Percentiles rank a stretch among this genome's conserved stretches.
Conservation (phyloP, 2,329 filamentous ascomycete species). For the Emergomyces pasteurianus region DNA sequence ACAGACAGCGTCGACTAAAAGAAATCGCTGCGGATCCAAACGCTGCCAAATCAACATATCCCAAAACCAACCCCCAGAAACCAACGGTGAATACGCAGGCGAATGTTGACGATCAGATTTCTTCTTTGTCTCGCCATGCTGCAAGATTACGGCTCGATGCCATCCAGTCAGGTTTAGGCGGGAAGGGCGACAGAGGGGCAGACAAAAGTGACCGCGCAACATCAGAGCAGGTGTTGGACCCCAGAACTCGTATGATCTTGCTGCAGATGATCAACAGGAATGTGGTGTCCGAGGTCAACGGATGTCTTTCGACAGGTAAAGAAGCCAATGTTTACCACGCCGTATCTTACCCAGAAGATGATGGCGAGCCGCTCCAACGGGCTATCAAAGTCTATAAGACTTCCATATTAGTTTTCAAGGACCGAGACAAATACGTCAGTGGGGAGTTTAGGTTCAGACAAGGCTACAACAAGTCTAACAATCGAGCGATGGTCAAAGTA, state of each 20-base stretch:
- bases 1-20: slow-evolving; percentile 63
- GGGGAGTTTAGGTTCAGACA: slow-evolving; percentile 86
- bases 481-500: slow-evolving; percentile 91
- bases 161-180: slow-evolving; percentile 40
- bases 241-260: slow-evolving; percentile 86
- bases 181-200: slow-evolving; percentile 33
- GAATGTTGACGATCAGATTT: slow-evolving; percentile 76
- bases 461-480: slow-evolving; percentile 89
- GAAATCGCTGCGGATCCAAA: slow-evolving; percentile 38
- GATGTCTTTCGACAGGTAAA: slow-evolving; percentile 91
- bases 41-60: slow-evolving; percentile 44
- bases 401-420: slow-evolving; percentile 93
- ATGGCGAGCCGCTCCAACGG: slow-evolving; percentile 50
- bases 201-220: slow-evolving; percentile 92
- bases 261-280: slow-evolving; percentile 92
- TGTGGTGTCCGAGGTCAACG: slow-evolving; percentile 81
- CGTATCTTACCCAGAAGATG: slow-evolving; percentile 47
- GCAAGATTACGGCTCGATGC: slow-evolving; percentile 71
- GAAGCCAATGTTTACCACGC: slow-evolving; percentile 98
- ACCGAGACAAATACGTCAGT: slow-evolving; percentile 88
- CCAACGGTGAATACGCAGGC: slow-evolving; percentile 68
- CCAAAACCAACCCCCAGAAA: slow-evolving; percentile 66
- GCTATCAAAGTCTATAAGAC: slow-evolving; percentile 99
- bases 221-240: slow-evolving; percentile 87
- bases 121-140: slow-evolving; percentile 72